Evolutionary conservation across 768 basidiomycete genomes (phyloP).

Genomic region (Hysterangium stoloniferum): DNA sequence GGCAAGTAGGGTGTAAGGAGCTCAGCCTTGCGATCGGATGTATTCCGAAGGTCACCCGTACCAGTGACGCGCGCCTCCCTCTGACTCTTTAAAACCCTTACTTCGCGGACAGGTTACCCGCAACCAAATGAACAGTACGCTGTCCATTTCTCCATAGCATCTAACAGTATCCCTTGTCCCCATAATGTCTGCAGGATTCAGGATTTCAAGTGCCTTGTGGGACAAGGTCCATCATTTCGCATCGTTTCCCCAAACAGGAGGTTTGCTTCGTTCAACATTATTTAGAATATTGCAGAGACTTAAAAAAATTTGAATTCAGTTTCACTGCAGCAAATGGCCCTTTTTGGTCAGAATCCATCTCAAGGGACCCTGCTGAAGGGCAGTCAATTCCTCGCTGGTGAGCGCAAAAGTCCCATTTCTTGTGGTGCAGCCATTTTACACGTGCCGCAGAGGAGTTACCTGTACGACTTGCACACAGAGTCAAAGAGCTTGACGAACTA

Average conservation of each 20-base stretch:
- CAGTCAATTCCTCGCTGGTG: slow-evolving; percentile 80
- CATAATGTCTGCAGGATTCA: slow-evolving; percentile 41
- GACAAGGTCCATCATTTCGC: slow-evolving; percentile 88
- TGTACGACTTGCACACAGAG: slow-evolving; percentile 89
- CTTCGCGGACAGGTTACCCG: too few species aligned
- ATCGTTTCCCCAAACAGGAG: slow-evolving; percentile 88
- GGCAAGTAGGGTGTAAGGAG: too few species aligned
- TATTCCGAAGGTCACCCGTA: too few species aligned
- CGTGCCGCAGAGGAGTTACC: slow-evolving; percentile 74
- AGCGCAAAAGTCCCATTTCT: slow-evolving; percentile 16
- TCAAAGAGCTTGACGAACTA: slow-evolving; percentile 90
- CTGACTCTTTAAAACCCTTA: too few species aligned
- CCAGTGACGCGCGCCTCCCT: too few species aligned
- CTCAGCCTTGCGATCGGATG: too few species aligned
- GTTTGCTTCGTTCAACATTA: slow-evolving; percentile 32
- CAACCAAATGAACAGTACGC: slow-evolving; percentile 3
- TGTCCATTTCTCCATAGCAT: slow-evolving; percentile 5
- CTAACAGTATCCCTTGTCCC: background rate
- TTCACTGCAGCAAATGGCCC: slow-evolving; percentile 95
- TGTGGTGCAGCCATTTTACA: background rate
- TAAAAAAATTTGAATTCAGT: slow-evolving; percentile 37
- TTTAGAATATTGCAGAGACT: background rate
- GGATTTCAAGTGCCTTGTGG: slow-evolving; percentile 75
- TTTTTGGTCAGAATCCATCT: slow-evolving; percentile 92
- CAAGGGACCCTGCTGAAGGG: slow-evolving; percentile 93